Percentiles rank a stretch among this genome's conserved stretches.
Conservation (phyloP, 352 stramenopile genomes). For the Phytopythium aichiense region DNA sequence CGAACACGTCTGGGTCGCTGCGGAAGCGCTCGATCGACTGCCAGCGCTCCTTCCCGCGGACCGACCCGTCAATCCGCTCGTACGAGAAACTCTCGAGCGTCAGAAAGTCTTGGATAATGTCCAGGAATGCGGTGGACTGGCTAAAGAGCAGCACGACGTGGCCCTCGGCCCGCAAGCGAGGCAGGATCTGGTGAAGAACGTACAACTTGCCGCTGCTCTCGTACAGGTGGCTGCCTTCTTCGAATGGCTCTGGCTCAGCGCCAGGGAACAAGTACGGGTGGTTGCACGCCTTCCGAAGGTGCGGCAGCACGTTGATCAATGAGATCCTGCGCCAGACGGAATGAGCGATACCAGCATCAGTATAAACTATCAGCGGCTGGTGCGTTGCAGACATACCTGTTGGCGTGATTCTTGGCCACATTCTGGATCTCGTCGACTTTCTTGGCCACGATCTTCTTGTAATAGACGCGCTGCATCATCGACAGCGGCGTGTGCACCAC, state of each 20-base stretch:
- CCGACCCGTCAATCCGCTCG: slow-evolving; percentile 72
- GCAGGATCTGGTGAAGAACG: slow-evolving; percentile 81
- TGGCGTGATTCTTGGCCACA: slow-evolving; percentile 22
- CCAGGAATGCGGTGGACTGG: slow-evolving; percentile 66
- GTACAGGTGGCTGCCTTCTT: slow-evolving; percentile 65
- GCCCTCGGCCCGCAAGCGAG: slow-evolving; percentile 69
- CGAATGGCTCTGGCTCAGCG: slow-evolving; percentile 69
- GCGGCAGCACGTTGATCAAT: slow-evolving; percentile 98
- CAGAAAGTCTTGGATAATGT: slow-evolving; percentile 80
- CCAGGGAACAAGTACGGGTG: slow-evolving; percentile 92
- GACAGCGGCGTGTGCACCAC: slow-evolving; percentile 74
- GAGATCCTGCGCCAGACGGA: slow-evolving; percentile 28
- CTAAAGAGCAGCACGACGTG: slow-evolving; percentile 87
- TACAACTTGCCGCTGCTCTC: slow-evolving; percentile 80
- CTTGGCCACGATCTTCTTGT: slow-evolving; percentile 73
- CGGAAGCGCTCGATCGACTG: slow-evolving; percentile 79
- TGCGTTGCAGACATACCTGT: slow-evolving; percentile 9
- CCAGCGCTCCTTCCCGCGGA: slow-evolving; percentile 75
- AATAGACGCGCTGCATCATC: slow-evolving; percentile 76
- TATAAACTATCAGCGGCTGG: neutral
- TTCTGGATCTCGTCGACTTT: slow-evolving; percentile 56
- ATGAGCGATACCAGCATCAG: neutral
- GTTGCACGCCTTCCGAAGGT: slow-evolving; percentile 82
- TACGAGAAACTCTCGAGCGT: slow-evolving; percentile 74
- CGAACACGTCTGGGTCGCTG: slow-evolving; percentile 87